Base-by-base conservation (phyloP, 371 early-diverging fungal genomes). In the Haplosporangium sp. region DNA sequence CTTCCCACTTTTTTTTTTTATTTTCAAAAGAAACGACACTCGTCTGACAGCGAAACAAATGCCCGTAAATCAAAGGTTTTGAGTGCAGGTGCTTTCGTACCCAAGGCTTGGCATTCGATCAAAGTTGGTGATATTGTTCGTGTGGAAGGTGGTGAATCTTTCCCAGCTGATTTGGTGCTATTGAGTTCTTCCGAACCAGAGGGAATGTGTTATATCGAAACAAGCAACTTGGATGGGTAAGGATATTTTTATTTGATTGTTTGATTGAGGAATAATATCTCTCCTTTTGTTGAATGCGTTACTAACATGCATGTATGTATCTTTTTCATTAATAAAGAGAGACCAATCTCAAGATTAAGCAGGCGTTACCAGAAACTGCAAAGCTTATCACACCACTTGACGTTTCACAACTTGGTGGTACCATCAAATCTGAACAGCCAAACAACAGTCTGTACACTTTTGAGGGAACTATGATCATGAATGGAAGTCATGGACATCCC, bases 151-250 rank as follows among this genome's bases (percentile, higher is more conserved):
- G 90, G 91, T 44, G 94, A 97, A 66, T 88, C 92, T 59, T 94
- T 99, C 60, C 97, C 99, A 10, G 98, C 98, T 19, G 99, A 99
- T 86, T 83, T 96, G 55, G 84, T 95, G 40, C 69, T 97, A 37
- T 76, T 97, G 45, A 94, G 95, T 76, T 92, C 92, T 63, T 90
- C 91, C 17, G 96, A 97, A 72, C 96, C 95, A 9, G 95, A 93
- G 83, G 96, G 92, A 42, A 86, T 95, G 75, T 97, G 97, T 74
- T 98, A 96, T 79, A 93, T 98, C 52, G 98, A 99, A 78, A 98
- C 99, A 37, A 94, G 94, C 71, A 97, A 97, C 84, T 84, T 99
- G 71, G 97, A 99, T 82, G 99, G 99, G 89, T 91, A 86, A 78
- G 78, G 39, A 17, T 15, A 34, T 40, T 17, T 27, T 2, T 11